Conservation (phyloP, 2,329 filamentous ascomycete genomes). For the Aureobasidium sp. region DNA sequence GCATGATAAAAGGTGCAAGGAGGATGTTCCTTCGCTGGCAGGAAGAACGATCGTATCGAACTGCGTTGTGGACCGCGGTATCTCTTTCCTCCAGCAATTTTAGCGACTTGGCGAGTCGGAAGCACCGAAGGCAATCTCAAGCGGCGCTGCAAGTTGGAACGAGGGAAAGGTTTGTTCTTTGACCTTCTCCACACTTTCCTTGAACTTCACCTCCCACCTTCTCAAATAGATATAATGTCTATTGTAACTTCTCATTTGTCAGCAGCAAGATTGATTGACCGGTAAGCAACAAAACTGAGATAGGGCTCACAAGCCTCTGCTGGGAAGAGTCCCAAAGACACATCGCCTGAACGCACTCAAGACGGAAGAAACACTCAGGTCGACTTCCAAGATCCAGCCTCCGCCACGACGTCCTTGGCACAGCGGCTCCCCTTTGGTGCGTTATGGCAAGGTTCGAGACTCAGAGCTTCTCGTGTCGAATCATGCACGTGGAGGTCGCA, state of each 20-base stretch:
- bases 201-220: neutral
- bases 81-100: neutral
- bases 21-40: neutral
- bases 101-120: conserved; percentile 9
- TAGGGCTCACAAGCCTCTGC: neutral
- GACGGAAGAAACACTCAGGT: neutral
- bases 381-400: conserved; percentile 11
- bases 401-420: conserved; percentile 6
- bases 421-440: neutral
- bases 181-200: conserved; percentile 9
- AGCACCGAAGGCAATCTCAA: neutral
- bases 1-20: neutral
- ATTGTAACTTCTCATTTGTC: neutral
- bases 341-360: neutral
- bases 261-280: neutral
- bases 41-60: neutral
- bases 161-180: neutral
- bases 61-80: neutral
- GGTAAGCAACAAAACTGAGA: neutral
- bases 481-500: conserved; percentile 4
- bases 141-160: neutral
- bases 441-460: conserved; percentile 7
- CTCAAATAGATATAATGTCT: neutral
- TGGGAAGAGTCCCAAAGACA: neutral
- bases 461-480: neutral